A percentile compares a stretch with the other conserved stretches of the same genome.
These are phyloP conservation scores for Mucor saturninus DNA, from an alignment of 371 early-diverging fungal species.

Conservation along the genomic window DNA sequence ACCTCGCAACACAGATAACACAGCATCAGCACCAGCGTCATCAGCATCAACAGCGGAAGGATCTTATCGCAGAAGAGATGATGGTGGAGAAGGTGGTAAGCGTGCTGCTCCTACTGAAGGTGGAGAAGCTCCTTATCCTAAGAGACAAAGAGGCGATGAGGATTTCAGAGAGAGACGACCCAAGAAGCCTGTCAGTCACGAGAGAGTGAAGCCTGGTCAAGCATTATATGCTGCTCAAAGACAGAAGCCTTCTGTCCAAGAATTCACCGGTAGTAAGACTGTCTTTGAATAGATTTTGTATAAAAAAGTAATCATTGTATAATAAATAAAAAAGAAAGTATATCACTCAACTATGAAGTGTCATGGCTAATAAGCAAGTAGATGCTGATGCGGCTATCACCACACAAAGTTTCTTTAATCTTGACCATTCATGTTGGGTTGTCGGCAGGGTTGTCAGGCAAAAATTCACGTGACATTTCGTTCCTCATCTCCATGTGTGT, in stretches of 20 bases:
- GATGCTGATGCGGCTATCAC: no score
- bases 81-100: neutral
- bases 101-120: no score
- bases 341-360: no score
- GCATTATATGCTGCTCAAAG: slow-evolving; percentile 57
- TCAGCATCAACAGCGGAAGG: neutral
- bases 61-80: neutral
- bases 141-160: slow-evolving; percentile 28
- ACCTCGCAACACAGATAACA: slow-evolving; percentile 27
- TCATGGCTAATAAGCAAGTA: no score
- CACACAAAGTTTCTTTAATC: no score
- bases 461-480: no score
- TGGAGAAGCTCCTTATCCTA: slow-evolving; percentile 4
- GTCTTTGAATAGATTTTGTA: slow-evolving; percentile 48
- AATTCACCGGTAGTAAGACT: slow-evolving; percentile 70
- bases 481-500: no score
- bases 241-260: slow-evolving; percentile 58
- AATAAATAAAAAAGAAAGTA: neutral
- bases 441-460: no score
- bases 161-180: slow-evolving; percentile 41
- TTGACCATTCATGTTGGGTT: no score
- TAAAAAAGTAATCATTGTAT: neutral
- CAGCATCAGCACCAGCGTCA: neutral
- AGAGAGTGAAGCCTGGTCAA: slow-evolving; percentile 54
- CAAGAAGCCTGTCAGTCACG: slow-evolving; percentile 26